A percentile compares a stretch with the other conserved stretches of the same genome.
Evolutionary conservation across 2,329 filamentous ascomycete species (phyloP).

Genomic region (Fusarium marasasianum): DNA sequence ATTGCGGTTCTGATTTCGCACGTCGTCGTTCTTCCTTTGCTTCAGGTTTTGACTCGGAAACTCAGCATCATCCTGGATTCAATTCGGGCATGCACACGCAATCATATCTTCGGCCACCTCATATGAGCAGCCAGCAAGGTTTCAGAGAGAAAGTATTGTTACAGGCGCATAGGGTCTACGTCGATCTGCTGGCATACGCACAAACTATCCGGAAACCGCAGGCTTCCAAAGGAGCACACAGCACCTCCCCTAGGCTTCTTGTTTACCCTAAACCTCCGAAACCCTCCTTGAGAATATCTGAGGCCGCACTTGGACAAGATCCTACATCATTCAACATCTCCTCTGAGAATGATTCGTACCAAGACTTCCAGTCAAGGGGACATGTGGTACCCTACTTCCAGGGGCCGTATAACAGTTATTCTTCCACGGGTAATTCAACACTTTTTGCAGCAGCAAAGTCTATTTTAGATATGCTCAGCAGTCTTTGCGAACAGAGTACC

Average conservation of each 20-base stretch:
- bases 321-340: slow-evolving; percentile 2
- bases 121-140: slow-evolving; percentile 39
- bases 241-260: slow-evolving; percentile 57
- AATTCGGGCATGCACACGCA: slow-evolving; percentile 6
- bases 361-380: slow-evolving; percentile 23
- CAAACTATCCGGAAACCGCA: slow-evolving; percentile 66
- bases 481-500: slow-evolving; percentile 78
- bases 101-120: slow-evolving; percentile 9
- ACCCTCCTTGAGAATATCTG: slow-evolving; percentile 30
- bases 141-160: slow-evolving; percentile 76
- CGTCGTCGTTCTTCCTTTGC: slow-evolving; percentile 19
- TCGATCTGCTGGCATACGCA: slow-evolving; percentile 73
- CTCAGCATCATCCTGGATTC: slow-evolving; percentile 8
- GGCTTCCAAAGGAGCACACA: slow-evolving; percentile 50
- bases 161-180: slow-evolving; percentile 77
- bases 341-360: slow-evolving; percentile 10
- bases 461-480: slow-evolving; percentile 76
- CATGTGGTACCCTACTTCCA: slow-evolving; percentile 13
- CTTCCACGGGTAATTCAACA: slow-evolving; percentile 43
- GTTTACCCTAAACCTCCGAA: slow-evolving; percentile 65
- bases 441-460: slow-evolving; percentile 66
- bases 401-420: slow-evolving; percentile 21
- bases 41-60: slow-evolving; percentile 6
- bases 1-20: slow-evolving; percentile 15
- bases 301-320: slow-evolving; percentile 5